Evolutionary conservation across 805 yeast species (phyloP).

Genomic region (Saturnispora galanensis): DNA sequence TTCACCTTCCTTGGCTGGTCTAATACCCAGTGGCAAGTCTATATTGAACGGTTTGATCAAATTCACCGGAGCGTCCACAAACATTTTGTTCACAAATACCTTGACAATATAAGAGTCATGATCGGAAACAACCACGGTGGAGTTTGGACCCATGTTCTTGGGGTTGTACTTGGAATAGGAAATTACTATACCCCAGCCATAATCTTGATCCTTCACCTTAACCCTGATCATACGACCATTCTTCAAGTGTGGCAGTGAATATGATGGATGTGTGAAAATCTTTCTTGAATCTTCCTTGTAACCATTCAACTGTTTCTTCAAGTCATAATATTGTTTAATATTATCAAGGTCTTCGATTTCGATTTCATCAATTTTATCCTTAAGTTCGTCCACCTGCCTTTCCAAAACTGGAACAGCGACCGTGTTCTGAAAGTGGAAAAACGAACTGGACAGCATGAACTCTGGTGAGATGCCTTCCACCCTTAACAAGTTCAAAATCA

Average conservation of each 20-base stretch:
- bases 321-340: slow-evolving; percentile 74
- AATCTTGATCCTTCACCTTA: slow-evolving; percentile 51
- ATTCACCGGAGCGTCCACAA: slow-evolving; percentile 74
- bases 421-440: slow-evolving; percentile 90
- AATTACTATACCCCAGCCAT: slow-evolving; percentile 95
- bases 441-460: slow-evolving; percentile 89
- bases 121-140: slow-evolving; percentile 52
- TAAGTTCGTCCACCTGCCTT: slow-evolving; percentile 45
- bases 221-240: slow-evolving; percentile 79
- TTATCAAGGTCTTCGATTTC: slow-evolving; percentile 63
- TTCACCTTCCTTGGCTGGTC: slow-evolving; percentile 73
- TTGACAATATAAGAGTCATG: slow-evolving; percentile 86
- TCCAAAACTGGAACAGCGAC: slow-evolving; percentile 84
- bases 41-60: slow-evolving; percentile 72
- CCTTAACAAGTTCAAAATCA: slow-evolving; percentile 91
- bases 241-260: slow-evolving; percentile 73
- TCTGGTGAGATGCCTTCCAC: slow-evolving; percentile 99
- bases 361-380: slow-evolving; percentile 37
- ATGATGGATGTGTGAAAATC: slow-evolving; percentile 85
- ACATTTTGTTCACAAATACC: slow-evolving; percentile 72
- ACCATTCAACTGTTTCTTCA: slow-evolving; percentile 57
- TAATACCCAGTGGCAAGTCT: slow-evolving; percentile 74
- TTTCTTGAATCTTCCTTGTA: slow-evolving; percentile 72
- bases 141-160: slow-evolving; percentile 37
- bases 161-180: slow-evolving; percentile 45